Evolutionary conservation across 139 green algal genomes (phyloP), one percentile per base, ranked within the genome.

Genomic region (Tetradesmus lagerheimii): DNA sequence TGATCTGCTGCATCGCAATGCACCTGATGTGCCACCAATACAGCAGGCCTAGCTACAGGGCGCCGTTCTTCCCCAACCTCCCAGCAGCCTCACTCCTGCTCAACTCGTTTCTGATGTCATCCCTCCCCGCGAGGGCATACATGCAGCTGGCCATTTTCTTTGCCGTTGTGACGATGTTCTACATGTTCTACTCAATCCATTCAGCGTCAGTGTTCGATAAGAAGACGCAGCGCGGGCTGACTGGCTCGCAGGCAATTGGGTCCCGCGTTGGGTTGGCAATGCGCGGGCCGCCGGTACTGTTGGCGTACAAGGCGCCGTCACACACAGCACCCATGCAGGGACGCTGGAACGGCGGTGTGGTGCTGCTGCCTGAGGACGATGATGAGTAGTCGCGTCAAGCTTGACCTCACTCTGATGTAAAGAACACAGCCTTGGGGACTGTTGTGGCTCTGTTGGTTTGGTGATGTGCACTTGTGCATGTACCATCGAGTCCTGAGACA

Each of bases 161-260:
- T 18, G 62, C 12, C 9, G 62, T 89, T 0, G 39, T 89, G 0
- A 38, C 47, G 18, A 23, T 37, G 6, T 43, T 89, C n/a, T 89
- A 81, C 83, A n/a, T 66, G 16, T 29, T 89, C 18, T 89, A 89
- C 20, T 67, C 37, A 35, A 80, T 89, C 38, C 83, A 89, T 80
- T 27, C 74, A n/a, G 74, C 18, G 18, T 47, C 74, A 0, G 34
- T 27, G 2, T 80, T 43, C 4, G 74, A 80, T 0, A 80, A 47
- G 74, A 43, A 80, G 74, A 11, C 18, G 34, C 15, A 29, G 18
- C 74, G 74, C 2, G 74, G 11, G 4, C 1, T 45, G 74, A 27
- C 47, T 27, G 34, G 18, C 2, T 47, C 34, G 6, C 18, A 80
- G 34, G 34, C 23, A 20, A 12, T 35, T 38, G 66, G 66, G 14